Conservation (phyloP, 2,329 filamentous ascomycete species). For the Pseudofabraea citricarpa region DNA sequence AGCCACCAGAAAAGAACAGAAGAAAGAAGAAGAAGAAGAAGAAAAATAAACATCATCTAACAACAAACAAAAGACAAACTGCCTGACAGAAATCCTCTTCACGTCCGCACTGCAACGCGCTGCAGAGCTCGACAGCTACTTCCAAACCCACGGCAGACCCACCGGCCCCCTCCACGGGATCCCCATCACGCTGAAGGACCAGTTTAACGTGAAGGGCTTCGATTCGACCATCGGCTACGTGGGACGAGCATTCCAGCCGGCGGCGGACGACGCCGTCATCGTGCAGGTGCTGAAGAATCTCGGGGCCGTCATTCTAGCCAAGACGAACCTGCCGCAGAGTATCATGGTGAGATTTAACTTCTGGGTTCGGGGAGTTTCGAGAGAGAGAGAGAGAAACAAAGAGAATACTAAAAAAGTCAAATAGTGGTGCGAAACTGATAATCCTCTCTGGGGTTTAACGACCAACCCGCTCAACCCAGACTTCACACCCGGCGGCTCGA, state of each 20-base stretch:
- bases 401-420: slow-evolving; percentile 4
- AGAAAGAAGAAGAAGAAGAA: too few species aligned
- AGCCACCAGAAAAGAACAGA: slow-evolving; percentile 2
- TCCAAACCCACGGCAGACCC: slow-evolving; percentile 31
- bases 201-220: slow-evolving; percentile 52
- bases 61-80: slow-evolving; percentile 22
- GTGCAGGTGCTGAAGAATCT: slow-evolving; percentile 42
- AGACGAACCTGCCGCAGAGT: slow-evolving; percentile 46
- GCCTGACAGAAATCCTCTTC: slow-evolving; percentile 39
- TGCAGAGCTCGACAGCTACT: slow-evolving; percentile 31
- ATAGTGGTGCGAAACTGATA: slow-evolving; percentile 50
- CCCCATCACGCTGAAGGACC: slow-evolving; percentile 54
- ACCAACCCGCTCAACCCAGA: slow-evolving; percentile 36
- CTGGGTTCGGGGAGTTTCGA: too few species aligned
- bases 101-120: slow-evolving; percentile 33
- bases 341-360: slow-evolving; percentile 50
- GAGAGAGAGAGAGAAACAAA: too few species aligned
- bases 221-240: slow-evolving; percentile 58
- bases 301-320: slow-evolving; percentile 48
- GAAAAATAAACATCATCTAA: not conserved
- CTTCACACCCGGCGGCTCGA: slow-evolving; percentile 43
- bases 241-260: slow-evolving; percentile 42
- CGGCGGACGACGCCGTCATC: slow-evolving; percentile 42
- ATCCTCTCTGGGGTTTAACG: slow-evolving; percentile 45
- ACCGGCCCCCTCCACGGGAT: slow-evolving; percentile 49